Conservation (phyloP, 352 stramenopile genomes). For the Pythium sp. region DNA sequence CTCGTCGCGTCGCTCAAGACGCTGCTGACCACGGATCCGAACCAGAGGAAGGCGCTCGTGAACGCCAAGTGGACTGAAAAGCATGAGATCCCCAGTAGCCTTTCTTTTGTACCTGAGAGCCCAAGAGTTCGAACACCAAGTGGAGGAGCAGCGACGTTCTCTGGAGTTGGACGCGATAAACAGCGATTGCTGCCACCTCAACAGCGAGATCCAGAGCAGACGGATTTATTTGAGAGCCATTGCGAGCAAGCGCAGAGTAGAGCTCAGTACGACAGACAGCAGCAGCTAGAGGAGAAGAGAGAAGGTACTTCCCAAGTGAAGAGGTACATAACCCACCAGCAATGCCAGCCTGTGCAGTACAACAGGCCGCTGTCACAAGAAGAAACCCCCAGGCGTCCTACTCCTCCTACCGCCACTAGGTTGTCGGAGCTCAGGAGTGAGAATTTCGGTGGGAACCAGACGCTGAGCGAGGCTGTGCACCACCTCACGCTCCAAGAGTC, state of each 20-base stretch:
- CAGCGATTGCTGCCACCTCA: conserved; percentile 39
- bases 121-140: background rate
- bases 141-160: background rate
- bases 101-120: background rate
- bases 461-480: conserved; percentile 54
- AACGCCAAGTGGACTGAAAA: conserved; percentile 7
- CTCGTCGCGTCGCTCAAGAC: conserved; percentile 52
- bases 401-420: background rate
- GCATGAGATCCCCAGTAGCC: background rate
- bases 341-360: background rate
- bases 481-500: conserved; percentile 45
- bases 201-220: conserved; percentile 44
- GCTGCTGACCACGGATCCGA: conserved; percentile 49
- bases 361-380: background rate
- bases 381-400: background rate
- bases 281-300: background rate
- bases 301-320: background rate
- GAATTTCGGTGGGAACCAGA: conserved; percentile 62
- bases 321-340: background rate
- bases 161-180: background rate
- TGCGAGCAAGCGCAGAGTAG: background rate
- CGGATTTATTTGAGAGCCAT: background rate
- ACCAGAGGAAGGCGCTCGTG: conserved; percentile 22
- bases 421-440: conserved; percentile 31
- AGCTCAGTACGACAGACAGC: background rate